Conservation (phyloP, 805 yeast species). For the Sugiyamaella floridensis region DNA sequence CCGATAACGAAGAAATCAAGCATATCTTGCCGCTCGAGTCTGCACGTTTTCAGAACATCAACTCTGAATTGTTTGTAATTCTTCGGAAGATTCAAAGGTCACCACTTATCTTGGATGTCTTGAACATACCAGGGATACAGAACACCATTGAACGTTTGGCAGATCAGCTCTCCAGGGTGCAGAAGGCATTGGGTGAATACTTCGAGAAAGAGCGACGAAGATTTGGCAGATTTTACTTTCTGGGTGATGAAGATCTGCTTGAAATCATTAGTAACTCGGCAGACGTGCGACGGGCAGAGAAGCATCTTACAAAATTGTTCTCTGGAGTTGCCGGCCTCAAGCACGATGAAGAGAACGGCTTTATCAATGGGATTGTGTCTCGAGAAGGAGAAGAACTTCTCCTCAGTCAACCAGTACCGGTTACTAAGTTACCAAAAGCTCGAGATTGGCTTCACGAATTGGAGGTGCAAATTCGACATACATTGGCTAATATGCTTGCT, state of each 20-base stretch:
- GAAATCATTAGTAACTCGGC: slow-evolving; percentile 68
- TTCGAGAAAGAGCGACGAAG: slow-evolving; percentile 69
- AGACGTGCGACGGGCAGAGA: slow-evolving; percentile 42
- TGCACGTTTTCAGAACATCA: slow-evolving; percentile 53
- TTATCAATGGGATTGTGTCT: slow-evolving; percentile 48
- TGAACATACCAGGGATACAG: slow-evolving; percentile 44
- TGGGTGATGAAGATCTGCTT: slow-evolving; percentile 85
- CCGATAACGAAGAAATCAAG: slow-evolving; percentile 46
- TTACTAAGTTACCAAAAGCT: slow-evolving; percentile 38
- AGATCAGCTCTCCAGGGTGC: slow-evolving; percentile 52
- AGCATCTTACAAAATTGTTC: slow-evolving; percentile 66
- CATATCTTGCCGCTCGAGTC: slow-evolving; percentile 64
- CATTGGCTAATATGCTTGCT: slow-evolving; percentile 38
- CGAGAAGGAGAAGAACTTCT: slow-evolving; percentile 54
- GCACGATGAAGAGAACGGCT: slow-evolving; percentile 29
- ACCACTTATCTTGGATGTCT: slow-evolving; percentile 49
- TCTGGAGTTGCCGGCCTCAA: slow-evolving; percentile 48
- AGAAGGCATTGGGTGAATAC: slow-evolving; percentile 65
- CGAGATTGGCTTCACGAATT: slow-evolving; percentile 57
- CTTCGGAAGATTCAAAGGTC: slow-evolving; percentile 45
- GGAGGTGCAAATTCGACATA: slow-evolving; percentile 45
- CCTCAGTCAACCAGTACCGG: slow-evolving; percentile 35
- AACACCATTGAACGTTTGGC: slow-evolving; percentile 42
- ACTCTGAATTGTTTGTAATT: slow-evolving; percentile 52
- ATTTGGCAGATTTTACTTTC: slow-evolving; percentile 77